Evolutionary conservation across 768 basidiomycete genomes (phyloP).

Genomic region (Calocera cornea): DNA sequence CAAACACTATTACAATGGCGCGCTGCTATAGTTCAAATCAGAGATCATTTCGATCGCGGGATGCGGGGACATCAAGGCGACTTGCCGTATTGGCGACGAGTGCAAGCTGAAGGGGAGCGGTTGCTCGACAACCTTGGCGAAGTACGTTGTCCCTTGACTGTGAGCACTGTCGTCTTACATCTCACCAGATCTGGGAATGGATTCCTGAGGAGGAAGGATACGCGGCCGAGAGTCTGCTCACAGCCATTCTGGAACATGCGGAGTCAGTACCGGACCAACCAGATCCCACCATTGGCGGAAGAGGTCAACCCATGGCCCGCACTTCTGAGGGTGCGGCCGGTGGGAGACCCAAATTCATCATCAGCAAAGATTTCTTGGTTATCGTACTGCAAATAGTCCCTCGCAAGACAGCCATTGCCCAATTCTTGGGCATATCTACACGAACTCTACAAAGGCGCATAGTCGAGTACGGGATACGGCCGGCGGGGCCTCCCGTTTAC

Average conservation of each 20-base stretch:
- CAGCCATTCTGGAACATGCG: not conserved
- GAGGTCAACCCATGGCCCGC: not conserved
- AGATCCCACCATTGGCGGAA: not conserved
- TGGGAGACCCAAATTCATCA: not conserved
- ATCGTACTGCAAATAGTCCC: not conserved
- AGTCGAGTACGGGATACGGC: not conserved
- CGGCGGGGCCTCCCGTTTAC: not conserved
- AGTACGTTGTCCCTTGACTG: too few species aligned
- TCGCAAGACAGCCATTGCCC: not conserved
- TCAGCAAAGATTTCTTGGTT: not conserved
- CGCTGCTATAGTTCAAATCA: not conserved
- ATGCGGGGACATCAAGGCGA: not conserved
- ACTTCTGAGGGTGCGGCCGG: not conserved
- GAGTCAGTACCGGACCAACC: not conserved
- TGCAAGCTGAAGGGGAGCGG: not conserved
- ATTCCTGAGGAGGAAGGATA: not conserved
- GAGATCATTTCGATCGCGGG: not conserved
- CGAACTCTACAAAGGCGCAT: not conserved
- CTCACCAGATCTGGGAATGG: not conserved
- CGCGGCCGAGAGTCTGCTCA: not conserved
- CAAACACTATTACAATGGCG: not conserved
- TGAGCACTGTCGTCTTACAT: too few species aligned
- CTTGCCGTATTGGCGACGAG: not conserved
- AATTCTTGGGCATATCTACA: not conserved
- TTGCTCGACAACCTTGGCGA: not conserved